phyloP scores from a whole-genome alignment of 139 green algal species.

The Diplosphaera chodatii region DNA sequence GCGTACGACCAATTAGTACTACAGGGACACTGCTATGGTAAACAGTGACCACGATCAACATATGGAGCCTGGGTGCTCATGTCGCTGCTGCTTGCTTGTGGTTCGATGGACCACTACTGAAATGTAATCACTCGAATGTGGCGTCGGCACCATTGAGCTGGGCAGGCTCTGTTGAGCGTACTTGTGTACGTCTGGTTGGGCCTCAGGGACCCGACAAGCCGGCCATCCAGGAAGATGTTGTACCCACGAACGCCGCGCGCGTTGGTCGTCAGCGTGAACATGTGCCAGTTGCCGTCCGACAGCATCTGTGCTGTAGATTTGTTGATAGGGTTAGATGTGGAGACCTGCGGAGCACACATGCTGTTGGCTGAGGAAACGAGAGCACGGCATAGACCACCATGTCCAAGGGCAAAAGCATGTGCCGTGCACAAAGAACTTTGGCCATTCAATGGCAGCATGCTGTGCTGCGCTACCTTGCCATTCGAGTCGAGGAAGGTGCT shows the following conservation, averaged over 20 bases:
- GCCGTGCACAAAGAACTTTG: not conserved
- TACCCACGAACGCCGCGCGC: constrained; percentile 28
- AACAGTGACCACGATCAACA: no score
- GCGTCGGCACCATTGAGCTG: no score
- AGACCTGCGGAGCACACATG: constrained; percentile 3
- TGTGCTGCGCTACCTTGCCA: constrained; percentile 11
- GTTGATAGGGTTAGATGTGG: constrained; percentile 11
- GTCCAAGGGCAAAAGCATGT: not conserved
- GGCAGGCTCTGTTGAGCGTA: not conserved
- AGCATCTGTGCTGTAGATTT: not conserved
- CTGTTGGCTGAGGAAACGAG: no score
- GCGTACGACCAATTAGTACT: no score
- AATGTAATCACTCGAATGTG: no score
- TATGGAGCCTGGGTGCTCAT: no score
- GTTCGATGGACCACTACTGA: no score
- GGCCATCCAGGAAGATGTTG: constrained; percentile 44
- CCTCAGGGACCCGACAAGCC: constrained; percentile 5
- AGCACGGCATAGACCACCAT: no score
- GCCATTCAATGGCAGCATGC: not conserved
- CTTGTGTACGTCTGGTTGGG: constrained; percentile 2
- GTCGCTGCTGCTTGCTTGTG: no score
- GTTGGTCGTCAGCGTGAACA: constrained; percentile 51
- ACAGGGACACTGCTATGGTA: no score
- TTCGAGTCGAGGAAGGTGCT: constrained; percentile 40
- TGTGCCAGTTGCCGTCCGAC: constrained; percentile 60